These are phyloP conservation scores for Globisporangium yorkense DNA, from an alignment of 352 stramenopile genomes.

Conservation along the genomic window DNA sequence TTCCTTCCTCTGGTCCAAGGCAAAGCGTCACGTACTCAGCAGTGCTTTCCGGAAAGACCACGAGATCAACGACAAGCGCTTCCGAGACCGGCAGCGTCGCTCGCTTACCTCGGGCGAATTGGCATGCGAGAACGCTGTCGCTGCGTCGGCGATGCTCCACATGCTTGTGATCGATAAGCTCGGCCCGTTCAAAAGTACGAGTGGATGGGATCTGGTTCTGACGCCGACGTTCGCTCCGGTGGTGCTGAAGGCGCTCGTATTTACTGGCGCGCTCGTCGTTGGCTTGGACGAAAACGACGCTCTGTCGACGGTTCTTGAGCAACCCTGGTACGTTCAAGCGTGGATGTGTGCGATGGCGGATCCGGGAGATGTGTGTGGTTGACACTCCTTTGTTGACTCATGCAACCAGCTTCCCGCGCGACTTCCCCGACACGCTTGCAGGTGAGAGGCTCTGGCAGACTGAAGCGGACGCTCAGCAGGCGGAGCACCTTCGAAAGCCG, in stretches of 20 bases:
- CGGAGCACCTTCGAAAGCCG: conserved; percentile 38
- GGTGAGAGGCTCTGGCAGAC: conserved; percentile 53
- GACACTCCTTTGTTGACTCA: conserved; percentile 2
- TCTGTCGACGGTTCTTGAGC: conserved; percentile 42
- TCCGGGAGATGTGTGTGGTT: not conserved
- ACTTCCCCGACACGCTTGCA: conserved; percentile 67
- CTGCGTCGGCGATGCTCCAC: conserved; percentile 15
- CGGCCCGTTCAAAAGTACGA: conserved; percentile 32
- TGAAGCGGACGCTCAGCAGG: conserved; percentile 15
- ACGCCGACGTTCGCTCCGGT: conserved; percentile 28
- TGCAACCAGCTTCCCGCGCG: conserved; percentile 52
- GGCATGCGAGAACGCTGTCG: not conserved
- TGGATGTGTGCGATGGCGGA: not conserved
- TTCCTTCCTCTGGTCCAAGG: conserved; percentile 58
- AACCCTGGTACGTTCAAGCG: conserved; percentile 24
- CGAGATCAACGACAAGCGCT: conserved; percentile 43
- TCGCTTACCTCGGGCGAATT: not conserved
- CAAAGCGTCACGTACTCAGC: conserved; percentile 26
- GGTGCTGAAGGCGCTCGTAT: conserved; percentile 61
- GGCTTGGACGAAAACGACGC: conserved; percentile 66
- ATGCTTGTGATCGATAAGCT: conserved; percentile 38
- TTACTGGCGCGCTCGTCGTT: conserved; percentile 60
- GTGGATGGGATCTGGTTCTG: conserved; percentile 69
- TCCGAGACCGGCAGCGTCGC: conserved; percentile 20
- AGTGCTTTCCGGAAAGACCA: conserved; percentile 48